A percentile compares a stretch with the other conserved stretches of the same genome.
Evolutionary conservation across 345 rosid genomes (phyloP).

Genomic region (Passiflora organensis): DNA sequence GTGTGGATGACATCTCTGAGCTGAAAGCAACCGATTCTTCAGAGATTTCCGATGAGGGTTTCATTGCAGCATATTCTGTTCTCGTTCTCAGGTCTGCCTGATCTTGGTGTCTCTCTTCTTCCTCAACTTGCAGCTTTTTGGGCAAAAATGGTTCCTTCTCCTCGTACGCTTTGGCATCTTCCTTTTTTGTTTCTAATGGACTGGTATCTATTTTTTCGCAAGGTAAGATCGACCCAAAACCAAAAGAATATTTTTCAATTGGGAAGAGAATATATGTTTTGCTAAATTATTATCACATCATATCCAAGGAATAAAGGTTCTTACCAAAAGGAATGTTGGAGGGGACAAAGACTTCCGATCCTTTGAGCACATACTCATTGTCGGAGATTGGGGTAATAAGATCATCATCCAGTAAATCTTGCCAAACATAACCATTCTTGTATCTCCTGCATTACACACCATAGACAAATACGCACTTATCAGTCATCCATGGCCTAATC

Average conservation of each 20-base stretch:
- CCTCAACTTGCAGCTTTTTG: conserved; percentile 24
- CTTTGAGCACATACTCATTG: conserved; percentile 70
- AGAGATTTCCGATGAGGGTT: conserved; percentile 13
- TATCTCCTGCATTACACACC: conserved; percentile 39
- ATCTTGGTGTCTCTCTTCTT: conserved; percentile 11
- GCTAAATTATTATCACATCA: too few species aligned
- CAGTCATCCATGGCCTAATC: too few species aligned
- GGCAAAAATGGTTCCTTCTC: not conserved
- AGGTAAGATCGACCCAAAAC: too few species aligned
- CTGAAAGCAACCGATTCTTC: conserved; percentile 33
- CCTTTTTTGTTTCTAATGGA: not conserved
- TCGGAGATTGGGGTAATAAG: conserved; percentile 69
- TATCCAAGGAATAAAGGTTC: too few species aligned
- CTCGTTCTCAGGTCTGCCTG: not conserved
- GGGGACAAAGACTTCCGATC: conserved; percentile 38
- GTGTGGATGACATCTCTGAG: conserved; percentile 33
- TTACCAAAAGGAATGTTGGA: too few species aligned
- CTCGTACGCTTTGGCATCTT: not conserved
- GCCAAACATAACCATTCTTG: conserved; percentile 68
- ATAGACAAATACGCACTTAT: not conserved
- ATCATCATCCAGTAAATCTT: conserved; percentile 67
- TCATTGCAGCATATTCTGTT: not conserved
- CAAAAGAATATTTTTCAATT: too few species aligned
- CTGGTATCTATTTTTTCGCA: too few species aligned
- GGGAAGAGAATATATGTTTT: too few species aligned